Evolutionary conservation across 495 filamentous ascomycete species (phyloP), one percentile per base, ranked within the genome.

Genomic region (Aspergillus asperescens): DNA sequence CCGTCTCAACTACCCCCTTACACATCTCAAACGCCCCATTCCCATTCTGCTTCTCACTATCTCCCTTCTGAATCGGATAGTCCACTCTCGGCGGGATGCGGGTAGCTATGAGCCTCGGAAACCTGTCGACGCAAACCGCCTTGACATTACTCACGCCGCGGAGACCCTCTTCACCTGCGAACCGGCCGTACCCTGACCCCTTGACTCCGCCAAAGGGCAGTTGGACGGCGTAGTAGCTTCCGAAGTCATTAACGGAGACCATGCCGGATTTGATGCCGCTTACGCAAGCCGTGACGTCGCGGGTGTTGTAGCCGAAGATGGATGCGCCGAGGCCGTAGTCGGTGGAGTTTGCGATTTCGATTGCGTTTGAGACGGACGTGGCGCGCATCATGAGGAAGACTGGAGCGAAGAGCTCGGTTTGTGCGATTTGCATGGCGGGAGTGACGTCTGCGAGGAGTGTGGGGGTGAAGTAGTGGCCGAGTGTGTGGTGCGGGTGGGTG

Each of bases 231-330:
- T 98, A 98, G 61, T 82, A 95, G 13, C 81, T 85, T 18, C 82
- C 93, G 57, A 98, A 98, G 70, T 97, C 93, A 60, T 98, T 97
- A 47, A 98, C 81, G 40, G 86, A 79, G 4, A 97, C 87, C 87
- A 95, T 95, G 22, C 93, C 93, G 2, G 85, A 83, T 48, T 84
- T 80, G 47, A 97, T 78, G 19, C 79, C 77, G n/a, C 58, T 61
- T 0, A 90, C 83, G 28, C 89, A 84, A 16, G 67, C 62, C 34
- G 80, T 67, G 3, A 90, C 69, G 44, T 78, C 69, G 12, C 24
- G 38, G 0, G 24, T 22, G 48, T 66, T 59, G 62, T 71, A 63
- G 23, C 92, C 92, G 68, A 92, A 96, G 35, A 98, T 89, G 32
- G 82, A 86, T 24, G 85, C 83, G 37, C 89, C 89, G 19, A 95